phyloP scores from a whole-genome alignment of 768 basidiomycete species.

The Agaricus subrufescens region DNA sequence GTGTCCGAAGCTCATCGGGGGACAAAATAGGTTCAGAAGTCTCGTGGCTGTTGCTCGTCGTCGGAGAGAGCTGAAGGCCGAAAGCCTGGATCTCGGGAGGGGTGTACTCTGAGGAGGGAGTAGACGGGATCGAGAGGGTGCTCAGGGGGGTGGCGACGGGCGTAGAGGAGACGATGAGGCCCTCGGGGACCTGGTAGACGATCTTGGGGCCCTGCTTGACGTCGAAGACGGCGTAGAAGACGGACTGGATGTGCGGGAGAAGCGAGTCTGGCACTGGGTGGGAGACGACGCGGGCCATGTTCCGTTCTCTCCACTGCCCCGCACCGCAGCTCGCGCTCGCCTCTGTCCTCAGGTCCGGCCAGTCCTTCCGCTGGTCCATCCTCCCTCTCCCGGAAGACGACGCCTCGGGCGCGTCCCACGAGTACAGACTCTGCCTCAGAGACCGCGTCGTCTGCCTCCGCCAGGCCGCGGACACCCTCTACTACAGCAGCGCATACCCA shows the following conservation, averaged over 20 bases:
- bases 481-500: constrained; percentile 71
- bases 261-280: constrained; percentile 56
- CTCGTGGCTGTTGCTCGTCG: constrained; percentile 18
- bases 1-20: constrained; percentile 35
- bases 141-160: constrained; percentile 21
- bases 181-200: constrained; percentile 92
- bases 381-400: constrained; percentile 31
- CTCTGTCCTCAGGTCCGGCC: constrained; percentile 77
- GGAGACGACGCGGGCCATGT: constrained; percentile 22
- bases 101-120: constrained; percentile 31
- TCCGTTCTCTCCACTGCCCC: constrained; percentile 55
- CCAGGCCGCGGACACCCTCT: constrained; percentile 62
- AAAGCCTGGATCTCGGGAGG: constrained; percentile 14
- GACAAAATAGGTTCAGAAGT: constrained; percentile 41
- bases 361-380: constrained; percentile 80
- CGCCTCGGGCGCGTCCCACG: constrained; percentile 24
- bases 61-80: neutral
- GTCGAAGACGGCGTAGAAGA: constrained; percentile 95
- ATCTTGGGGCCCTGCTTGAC: constrained; percentile 81
- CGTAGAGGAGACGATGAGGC: constrained; percentile 55
- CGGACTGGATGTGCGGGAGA: constrained; percentile 75
- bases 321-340: constrained; percentile 71
- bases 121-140: constrained; percentile 32
- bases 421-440: constrained; percentile 75
- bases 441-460: constrained; percentile 84